A percentile compares a stretch with the other conserved stretches of the same genome.
Conservation (phyloP, 495 filamentous ascomycete genomes). For the Penicillium verhagenii region DNA sequence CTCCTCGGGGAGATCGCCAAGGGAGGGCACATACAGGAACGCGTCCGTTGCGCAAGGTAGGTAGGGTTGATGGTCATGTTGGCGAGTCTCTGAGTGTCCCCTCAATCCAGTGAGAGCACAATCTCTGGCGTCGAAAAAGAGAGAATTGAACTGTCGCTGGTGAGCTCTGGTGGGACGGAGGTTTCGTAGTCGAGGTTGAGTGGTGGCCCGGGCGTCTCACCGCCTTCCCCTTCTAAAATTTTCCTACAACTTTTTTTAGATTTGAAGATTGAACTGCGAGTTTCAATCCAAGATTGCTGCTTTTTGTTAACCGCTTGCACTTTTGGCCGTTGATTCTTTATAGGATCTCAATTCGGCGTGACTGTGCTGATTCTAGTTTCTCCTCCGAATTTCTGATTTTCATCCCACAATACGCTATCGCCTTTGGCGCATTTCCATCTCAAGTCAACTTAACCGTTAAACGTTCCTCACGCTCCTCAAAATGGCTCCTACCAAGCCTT, state of each 20-base stretch:
- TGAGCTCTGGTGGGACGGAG: conserved; percentile 30
- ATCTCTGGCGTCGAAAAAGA: conserved; percentile 17
- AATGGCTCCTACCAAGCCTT: conserved; percentile 40
- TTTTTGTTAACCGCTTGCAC: conserved; percentile 2
- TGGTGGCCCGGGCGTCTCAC: conserved; percentile 26
- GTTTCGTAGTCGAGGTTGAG: conserved; percentile 26
- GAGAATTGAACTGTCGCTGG: conserved; percentile 21
- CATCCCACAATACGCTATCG: not conserved
- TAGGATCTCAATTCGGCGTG: not conserved
- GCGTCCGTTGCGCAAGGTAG: conserved; percentile 84
- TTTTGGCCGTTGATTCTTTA: not conserved
- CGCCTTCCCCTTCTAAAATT: conserved; percentile 48
- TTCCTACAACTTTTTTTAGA: conserved; percentile 25
- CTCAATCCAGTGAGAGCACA: conserved; percentile 22
- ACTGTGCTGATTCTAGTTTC: not conserved
- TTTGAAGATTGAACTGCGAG: conserved; percentile 12
- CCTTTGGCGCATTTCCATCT: conserved; percentile 2
- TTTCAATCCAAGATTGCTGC: not conserved
- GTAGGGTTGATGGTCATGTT: conserved; percentile 86
- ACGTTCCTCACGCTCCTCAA: conserved; percentile 1
- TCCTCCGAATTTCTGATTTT: not conserved
- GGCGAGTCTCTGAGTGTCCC: conserved; percentile 10
- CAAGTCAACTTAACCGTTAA: conserved; percentile 1
- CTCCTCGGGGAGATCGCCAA: conserved; percentile 17
- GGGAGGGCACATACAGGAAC: conserved; percentile 69